A percentile compares a stretch with the other conserved stretches of the same genome.
These are phyloP conservation scores for Funneliformis caledonium DNA, from an alignment of 371 early-diverging fungal species.

Conservation along the genomic window DNA sequence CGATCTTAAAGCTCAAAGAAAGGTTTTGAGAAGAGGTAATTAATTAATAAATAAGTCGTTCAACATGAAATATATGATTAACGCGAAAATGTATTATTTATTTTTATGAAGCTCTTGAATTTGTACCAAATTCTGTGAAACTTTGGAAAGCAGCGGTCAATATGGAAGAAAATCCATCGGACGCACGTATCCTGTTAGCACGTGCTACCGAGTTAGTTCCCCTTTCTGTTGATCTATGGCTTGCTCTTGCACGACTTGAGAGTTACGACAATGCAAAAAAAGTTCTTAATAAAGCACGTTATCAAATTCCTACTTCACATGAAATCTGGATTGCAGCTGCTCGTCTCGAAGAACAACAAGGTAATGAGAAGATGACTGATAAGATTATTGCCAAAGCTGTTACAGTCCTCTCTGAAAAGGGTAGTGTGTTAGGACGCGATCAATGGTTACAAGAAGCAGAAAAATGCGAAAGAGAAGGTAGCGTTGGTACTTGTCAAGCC, in stretches of 20 bases:
- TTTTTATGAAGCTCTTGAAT: conserved; percentile 74
- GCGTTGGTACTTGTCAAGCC: conserved; percentile 78
- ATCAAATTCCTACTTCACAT: conserved; percentile 83
- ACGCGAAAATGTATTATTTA: background rate
- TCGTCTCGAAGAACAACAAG: conserved; percentile 86
- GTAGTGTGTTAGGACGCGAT: conserved; percentile 80
- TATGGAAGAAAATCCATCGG: conserved; percentile 90
- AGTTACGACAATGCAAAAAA: conserved; percentile 87
- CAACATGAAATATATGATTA: background rate
- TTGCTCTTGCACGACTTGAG: conserved; percentile 92
- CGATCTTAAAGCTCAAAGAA: conserved; percentile 73
- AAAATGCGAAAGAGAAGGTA: conserved; percentile 81
- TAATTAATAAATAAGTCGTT: background rate
- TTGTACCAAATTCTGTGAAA: conserved; percentile 88
- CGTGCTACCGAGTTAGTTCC: conserved; percentile 95
- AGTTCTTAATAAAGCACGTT: conserved; percentile 90
- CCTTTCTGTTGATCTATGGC: conserved; percentile 90
- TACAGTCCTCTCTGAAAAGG: conserved; percentile 64
- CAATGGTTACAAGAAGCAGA: conserved; percentile 93
- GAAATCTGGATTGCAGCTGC: conserved; percentile 97
- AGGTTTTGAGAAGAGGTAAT: conserved; percentile 78
- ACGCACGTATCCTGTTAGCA: conserved; percentile 87
- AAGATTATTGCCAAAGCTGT: conserved; percentile 78
- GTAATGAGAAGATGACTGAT: conserved; percentile 68
- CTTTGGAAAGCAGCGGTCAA: conserved; percentile 93